These are phyloP conservation scores for Saccharomyces hybrid DNA, from an alignment of 1,139 yeast species.

Conservation along the genomic window DNA sequence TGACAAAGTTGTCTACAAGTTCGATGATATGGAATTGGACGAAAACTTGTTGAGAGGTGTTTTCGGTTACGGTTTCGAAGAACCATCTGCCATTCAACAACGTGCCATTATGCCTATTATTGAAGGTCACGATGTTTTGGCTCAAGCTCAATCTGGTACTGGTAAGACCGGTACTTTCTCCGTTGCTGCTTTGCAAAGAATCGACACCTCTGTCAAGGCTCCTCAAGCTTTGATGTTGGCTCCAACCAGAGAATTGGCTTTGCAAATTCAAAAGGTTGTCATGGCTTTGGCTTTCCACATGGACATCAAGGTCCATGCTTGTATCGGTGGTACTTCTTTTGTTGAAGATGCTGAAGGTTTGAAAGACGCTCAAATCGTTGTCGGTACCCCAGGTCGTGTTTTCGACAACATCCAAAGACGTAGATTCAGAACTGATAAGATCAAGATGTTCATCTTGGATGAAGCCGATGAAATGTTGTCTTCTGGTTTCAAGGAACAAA, in stretches of 20 bases:
- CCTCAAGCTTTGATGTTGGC: constrained; percentile 94
- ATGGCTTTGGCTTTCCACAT: constrained; percentile 89
- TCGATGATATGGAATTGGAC: constrained; percentile 80
- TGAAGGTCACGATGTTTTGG: constrained; percentile 94
- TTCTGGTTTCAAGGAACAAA: constrained; percentile 95
- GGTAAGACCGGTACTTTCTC: constrained; percentile 99
- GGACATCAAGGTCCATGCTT: constrained; percentile 92
- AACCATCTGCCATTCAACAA: constrained; percentile 96
- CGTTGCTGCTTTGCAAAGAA: constrained; percentile 91
- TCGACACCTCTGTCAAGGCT: constrained; percentile 57
- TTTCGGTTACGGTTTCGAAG: constrained; percentile 96
- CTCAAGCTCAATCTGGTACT: constrained; percentile 99
- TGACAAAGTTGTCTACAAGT: constrained; percentile 89
- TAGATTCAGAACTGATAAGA: constrained; percentile 76
- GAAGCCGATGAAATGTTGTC: constrained; percentile 99
- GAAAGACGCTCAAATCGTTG: constrained; percentile 86
- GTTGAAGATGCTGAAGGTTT: constrained; percentile 88
- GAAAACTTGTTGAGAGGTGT: constrained; percentile 75
- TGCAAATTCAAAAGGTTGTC: constrained; percentile 95
- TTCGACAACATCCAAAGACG: constrained; percentile 95
- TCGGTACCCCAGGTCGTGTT: constrained; percentile 99
- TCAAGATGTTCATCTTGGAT: constrained; percentile 96
- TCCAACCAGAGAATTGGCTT: constrained; percentile 98
- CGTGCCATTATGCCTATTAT: constrained; percentile 96
- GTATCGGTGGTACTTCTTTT: constrained; percentile 96